Base-by-base conservation (phyloP, 495 filamentous ascomycete genomes). In the Podospora pseudoanserina region DNA sequence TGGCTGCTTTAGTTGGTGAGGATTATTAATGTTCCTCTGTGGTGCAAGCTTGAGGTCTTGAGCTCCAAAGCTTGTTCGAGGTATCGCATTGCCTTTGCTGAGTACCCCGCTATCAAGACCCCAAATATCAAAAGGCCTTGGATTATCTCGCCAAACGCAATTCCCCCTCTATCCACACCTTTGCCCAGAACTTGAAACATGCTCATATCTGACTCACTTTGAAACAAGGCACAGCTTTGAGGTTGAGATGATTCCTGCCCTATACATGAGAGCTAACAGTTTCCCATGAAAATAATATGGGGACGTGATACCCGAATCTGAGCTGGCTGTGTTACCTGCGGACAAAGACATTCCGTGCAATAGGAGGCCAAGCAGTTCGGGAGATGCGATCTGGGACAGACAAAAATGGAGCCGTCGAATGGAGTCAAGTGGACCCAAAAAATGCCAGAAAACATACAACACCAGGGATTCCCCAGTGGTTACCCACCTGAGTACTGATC, bases 131-230 rank as follows among this genome's bases (percentile, higher is more conserved):
- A 49, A 49, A 18, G 13, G 39, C 15, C 30, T 32, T 32, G 30
- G 30, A 11, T 0, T 49, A 49, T 49, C 39, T 49, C 39, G 39
- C 39, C 39, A 49, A 49, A 49, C 0, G 6, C 39, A 49, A 49
- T 49, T 49, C 39, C 39, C 39, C 39, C 7, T 49, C 7, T 11
- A 3, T 56, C 23, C n/a, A 4, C 53, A n/a, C 39, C 5, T 6
- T 30, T 44, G 15, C 28, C 55, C 49, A 53, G 57, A 61, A 70
- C 55, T 27, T 70, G 68, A 70, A 70, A 70, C 68, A 5, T 70
- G 68, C 68, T 70, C 68, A 70, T 20, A n/a, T 63, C 68, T 65
- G 61, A 67, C 56, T 57, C 65, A 60, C 60, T 6, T 32, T 65
- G 28, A 58, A 65, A 66, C 68, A 20, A 49, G 39, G 39, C 39